Base-by-base conservation (phyloP, 2,329 filamentous ascomycete species). In the Hymenotorrendiella dingleyae region DNA sequence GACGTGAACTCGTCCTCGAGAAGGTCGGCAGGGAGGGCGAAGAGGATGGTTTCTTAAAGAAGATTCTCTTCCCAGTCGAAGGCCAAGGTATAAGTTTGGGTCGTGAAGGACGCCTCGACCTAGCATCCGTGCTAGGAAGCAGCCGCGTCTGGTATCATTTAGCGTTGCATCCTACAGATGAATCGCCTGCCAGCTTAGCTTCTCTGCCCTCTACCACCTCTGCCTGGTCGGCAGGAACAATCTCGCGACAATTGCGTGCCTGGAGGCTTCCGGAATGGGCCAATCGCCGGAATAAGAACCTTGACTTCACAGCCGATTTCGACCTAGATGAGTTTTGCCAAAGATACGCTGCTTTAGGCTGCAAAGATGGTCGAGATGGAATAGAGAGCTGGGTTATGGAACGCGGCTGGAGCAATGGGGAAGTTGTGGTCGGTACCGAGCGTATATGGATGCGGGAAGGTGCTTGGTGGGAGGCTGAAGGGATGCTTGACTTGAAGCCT, bases 381-480 rank as follows among this genome's bases (percentile, higher is more conserved):
- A 89, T 96, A 40, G 88, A 97, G 60, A 94, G 78, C 56, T 98
- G 91, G 88, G 75, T 94, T 45, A 74, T 97, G 37, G 90, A 97
- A 65, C 82, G 93, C 45, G 93, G 93, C 1, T 98, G 93, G 93
- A 96, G 88, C 67, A 98, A 98, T 55, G 93, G 93, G 28, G 93
- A 97, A 66, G 89, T 97, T 2, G 80, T 95, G 4, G 73, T 97
- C 23, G 93, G 93, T 42, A 82, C 81, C 45, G 89, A 97, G 64
- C 85, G 93, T 23, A 81, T 98, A 30, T 98, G 93, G 93, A 90
- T 97, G 71, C 80, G 91, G 37, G 93, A 98, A 65, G 76, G 71
- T 44, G 86, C 90, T 2, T 98, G 93, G 91, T 97, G 91, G 91
- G 91, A 97, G 65, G 91, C 90, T 4, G 93, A 98, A 67, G 86